Base-by-base conservation (phyloP, 176 grass and related monocot species). In the Dactylis glomerata region DNA sequence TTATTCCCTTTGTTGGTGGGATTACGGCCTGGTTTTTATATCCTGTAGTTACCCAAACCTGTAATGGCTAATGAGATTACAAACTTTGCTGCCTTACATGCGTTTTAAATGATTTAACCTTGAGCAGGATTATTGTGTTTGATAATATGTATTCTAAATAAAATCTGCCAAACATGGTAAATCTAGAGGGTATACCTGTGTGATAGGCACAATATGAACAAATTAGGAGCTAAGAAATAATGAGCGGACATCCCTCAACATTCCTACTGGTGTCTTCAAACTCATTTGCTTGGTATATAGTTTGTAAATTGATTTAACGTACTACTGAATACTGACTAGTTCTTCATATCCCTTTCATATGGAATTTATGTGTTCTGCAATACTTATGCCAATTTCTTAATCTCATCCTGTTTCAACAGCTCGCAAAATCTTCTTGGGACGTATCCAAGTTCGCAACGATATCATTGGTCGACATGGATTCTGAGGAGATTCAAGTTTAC, bases 401-500 rank as follows among this genome's bases (percentile, higher is more conserved):
- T 70, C 1, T 80, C 32, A 28, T 30, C 10, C 1, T 17, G 26
- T 68, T 76, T 77, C 59, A 73, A 76, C 71, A 95, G 95, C 85
- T 93, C 1, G 88, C 87, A 51, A 97, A 79, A 83, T 51, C 92
- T 46, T 84, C 82, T 23, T 65, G 87, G 65, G 92, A 91, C 78
- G 63, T 95, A 77, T 95, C 92, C 24, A 93, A 89, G 75, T 97
- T 97, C 68, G 82, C 88, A 3, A 80, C 57, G 0, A 71, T 97
- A 42, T 88, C 90, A 57, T 91, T 95, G 44, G 92, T 93, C 19
- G 95, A 97, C 62, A 83, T 88, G 59, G 91, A 95, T 75, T 65
- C 87, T 34, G 91, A 93, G 37, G 95, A 93, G 80, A 83, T 97
- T 73, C 86, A 90, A 87, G 92, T 97, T 56, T 97, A 97, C 64